Evolutionary conservation across 805 yeast species (phyloP).

Genomic region (Candida taoyuanica): DNA sequence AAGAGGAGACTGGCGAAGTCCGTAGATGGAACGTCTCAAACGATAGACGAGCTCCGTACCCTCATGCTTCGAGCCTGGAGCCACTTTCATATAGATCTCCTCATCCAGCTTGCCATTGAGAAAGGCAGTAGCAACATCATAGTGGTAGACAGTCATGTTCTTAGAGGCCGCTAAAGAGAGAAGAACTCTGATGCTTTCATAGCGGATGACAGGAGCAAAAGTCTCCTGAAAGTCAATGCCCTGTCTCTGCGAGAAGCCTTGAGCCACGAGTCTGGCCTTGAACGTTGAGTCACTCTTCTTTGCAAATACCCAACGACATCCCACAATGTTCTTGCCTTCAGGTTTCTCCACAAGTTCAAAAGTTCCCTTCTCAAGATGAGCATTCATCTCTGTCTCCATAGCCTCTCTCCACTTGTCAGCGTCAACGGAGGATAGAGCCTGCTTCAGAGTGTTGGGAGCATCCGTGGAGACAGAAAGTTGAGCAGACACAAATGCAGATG

Average conservation of each 20-base stretch:
- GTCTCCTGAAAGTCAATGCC: constrained; percentile 27
- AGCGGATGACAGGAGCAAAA: constrained; percentile 27
- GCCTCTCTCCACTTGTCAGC: constrained; percentile 2
- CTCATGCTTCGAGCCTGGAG: background rate
- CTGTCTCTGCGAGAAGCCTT: constrained; percentile 23
- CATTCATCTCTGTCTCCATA: constrained; percentile 2
- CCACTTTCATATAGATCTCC: background rate
- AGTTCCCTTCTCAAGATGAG: background rate
- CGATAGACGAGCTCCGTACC: background rate
- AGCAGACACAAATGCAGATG: background rate
- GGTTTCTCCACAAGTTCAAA: constrained; percentile 7
- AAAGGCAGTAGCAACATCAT: constrained; percentile 1
- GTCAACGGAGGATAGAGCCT: background rate
- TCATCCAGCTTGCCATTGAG: background rate
- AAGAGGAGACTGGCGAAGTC: background rate
- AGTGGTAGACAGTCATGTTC: background rate
- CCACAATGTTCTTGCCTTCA: constrained; percentile 1
- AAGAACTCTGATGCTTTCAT: constrained; percentile 16
- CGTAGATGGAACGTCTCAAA: background rate
- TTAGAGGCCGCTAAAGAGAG: constrained; percentile 1
- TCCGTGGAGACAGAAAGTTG: background rate
- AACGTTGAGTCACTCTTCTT: constrained; percentile 1
- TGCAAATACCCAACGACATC: constrained; percentile 2
- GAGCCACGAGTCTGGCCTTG: constrained; percentile 27
- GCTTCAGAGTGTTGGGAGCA: background rate